Conservation (phyloP, 2,329 filamentous ascomycete genomes). For the Colletotrichum sp. region DNA sequence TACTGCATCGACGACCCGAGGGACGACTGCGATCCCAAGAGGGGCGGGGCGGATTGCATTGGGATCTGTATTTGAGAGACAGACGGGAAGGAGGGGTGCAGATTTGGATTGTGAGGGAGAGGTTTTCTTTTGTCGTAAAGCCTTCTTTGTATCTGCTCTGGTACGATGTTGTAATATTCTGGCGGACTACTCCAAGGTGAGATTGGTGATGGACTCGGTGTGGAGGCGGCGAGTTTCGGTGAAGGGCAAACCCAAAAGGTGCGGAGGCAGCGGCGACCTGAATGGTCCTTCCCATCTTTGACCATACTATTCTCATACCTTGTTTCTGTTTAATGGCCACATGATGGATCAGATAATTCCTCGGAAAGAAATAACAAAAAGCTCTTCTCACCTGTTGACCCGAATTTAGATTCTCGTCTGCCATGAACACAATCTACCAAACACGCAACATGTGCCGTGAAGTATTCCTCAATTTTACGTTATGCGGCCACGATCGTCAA, state of each 20-base stretch:
- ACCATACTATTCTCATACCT: neutral
- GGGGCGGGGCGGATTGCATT: constrained; percentile 32
- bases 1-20: constrained; percentile 33
- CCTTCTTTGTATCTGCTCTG: neutral
- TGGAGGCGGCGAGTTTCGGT: neutral
- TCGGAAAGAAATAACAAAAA: neutral
- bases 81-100: neutral
- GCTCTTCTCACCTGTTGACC: neutral
- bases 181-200: neutral
- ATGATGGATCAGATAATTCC: neutral
- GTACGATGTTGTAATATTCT: neutral
- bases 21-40: constrained; percentile 30
- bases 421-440: neutral
- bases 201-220: neutral
- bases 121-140: neutral
- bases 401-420: neutral
- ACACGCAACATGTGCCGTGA: neutral
- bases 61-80: constrained; percentile 33
- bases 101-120: neutral
- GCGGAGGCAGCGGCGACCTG: neutral
- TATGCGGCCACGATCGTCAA: neutral
- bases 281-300: neutral
- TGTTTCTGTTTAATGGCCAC: neutral
- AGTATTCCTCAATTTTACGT: neutral
- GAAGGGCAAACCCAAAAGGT: neutral